A percentile compares a stretch with the other conserved stretches of the same genome.
Conservation (phyloP, 2,329 filamentous ascomycete species). For the Volutella citrinella region DNA sequence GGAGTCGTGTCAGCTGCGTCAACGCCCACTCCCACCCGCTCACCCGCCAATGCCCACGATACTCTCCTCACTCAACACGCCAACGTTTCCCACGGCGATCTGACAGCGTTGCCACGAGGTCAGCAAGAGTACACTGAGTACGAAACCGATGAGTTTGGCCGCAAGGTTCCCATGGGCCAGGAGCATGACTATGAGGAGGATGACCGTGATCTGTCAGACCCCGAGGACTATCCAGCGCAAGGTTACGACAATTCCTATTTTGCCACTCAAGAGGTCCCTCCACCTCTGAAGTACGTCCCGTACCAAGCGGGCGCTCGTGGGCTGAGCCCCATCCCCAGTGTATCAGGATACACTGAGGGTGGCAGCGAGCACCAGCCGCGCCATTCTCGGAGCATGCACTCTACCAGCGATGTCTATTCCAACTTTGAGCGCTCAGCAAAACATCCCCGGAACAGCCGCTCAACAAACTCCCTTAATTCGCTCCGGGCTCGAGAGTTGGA, state of each 20-base stretch:
- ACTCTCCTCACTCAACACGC: slow-evolving; percentile 66
- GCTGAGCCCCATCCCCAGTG: slow-evolving; percentile 87
- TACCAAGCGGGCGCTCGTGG: slow-evolving; percentile 68
- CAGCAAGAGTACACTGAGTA: slow-evolving; percentile 44
- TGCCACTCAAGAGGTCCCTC: slow-evolving; percentile 60
- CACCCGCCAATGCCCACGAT: slow-evolving; percentile 53
- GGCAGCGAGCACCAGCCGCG: slow-evolving; percentile 58
- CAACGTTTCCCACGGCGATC: slow-evolving; percentile 58
- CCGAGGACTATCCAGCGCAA: slow-evolving; percentile 39
- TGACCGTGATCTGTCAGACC: slow-evolving; percentile 27
- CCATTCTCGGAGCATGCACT: slow-evolving; percentile 52
- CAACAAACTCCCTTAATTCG: slow-evolving; percentile 32
- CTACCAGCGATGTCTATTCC: slow-evolving; percentile 53
- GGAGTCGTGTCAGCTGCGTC: slow-evolving; percentile 59
- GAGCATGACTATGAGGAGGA: slow-evolving; percentile 46
- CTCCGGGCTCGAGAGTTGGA: slow-evolving; percentile 50
- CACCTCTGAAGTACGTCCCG: slow-evolving; percentile 63
- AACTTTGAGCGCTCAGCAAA: slow-evolving; percentile 57
- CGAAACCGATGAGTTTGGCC: slow-evolving; percentile 45
- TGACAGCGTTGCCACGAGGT: slow-evolving; percentile 51
- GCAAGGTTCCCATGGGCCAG: slow-evolving; percentile 39
- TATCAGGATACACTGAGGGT: slow-evolving; percentile 78
- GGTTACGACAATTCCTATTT: slow-evolving; percentile 48
- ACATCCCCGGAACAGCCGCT: slow-evolving; percentile 32
- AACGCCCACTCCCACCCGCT: slow-evolving; percentile 59